Conservation (phyloP, 495 filamentous ascomycete genomes). For the Chlorociboria aeruginascens region DNA sequence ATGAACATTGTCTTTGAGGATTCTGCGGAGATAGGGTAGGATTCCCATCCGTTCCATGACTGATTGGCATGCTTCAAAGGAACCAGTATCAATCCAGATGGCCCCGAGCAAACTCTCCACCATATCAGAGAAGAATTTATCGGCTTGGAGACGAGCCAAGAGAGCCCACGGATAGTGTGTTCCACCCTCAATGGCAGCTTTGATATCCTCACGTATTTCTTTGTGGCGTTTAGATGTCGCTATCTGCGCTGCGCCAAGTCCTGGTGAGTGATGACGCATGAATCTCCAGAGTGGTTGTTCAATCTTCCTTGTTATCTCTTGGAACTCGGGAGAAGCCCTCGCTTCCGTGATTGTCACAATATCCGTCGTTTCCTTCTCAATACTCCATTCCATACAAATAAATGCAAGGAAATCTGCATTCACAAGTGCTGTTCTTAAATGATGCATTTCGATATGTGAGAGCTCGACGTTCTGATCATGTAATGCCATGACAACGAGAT, state of each 20-base stretch:
- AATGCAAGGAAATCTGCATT: constrained; percentile 88
- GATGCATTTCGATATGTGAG: constrained; percentile 56
- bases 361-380: constrained; percentile 16
- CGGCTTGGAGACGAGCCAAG: constrained; percentile 50
- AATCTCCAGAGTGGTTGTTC: constrained; percentile 51
- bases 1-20: constrained; percentile 47
- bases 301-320: constrained; percentile 10
- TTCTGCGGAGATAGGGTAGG: constrained; percentile 44
- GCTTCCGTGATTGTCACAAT: constrained; percentile 9
- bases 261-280: constrained; percentile 43
- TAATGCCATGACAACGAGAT: constrained; percentile 49
- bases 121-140: constrained; percentile 80
- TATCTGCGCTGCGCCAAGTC: constrained; percentile 30
- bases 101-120: constrained; percentile 76
- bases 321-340: constrained; percentile 9
- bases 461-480: constrained; percentile 27
- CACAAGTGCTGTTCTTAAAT: constrained; percentile 61
- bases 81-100: constrained; percentile 72
- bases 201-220: constrained; percentile 36
- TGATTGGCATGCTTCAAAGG: constrained; percentile 37
- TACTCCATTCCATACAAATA: constrained; percentile 48
- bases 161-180: constrained; percentile 61
- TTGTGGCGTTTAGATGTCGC: constrained; percentile 35
- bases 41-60: constrained; percentile 57
- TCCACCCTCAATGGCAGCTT: constrained; percentile 32